These are phyloP conservation scores for Arabidopsis lyrata DNA, from an alignment of 441 rosid species.

Conservation along the genomic window DNA sequence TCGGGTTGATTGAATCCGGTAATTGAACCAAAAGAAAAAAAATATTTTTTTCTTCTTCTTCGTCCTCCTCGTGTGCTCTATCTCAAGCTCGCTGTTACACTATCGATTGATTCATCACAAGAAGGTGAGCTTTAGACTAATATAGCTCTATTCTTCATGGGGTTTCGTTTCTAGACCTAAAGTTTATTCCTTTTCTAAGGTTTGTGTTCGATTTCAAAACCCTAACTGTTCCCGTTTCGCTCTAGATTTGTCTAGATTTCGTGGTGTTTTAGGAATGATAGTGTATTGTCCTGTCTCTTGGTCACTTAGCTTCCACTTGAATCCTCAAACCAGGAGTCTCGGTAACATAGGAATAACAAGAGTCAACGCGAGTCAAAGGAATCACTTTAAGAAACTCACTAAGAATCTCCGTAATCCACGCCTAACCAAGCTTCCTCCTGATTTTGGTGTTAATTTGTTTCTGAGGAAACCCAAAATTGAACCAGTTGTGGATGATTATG, in stretches of 20 bases:
- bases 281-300: conserved; percentile 35
- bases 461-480: conserved; percentile 57
- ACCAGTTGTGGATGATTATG: conserved; percentile 3
- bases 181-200: conserved; percentile 1
- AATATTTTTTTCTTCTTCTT: neutral
- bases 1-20: neutral
- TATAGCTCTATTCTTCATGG: neutral
- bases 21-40: neutral
- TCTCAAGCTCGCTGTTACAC: neutral
- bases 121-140: conserved; percentile 9
- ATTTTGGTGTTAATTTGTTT: conserved; percentile 81
- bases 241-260: too few species aligned
- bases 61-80: conserved; percentile 15
- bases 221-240: conserved; percentile 14
- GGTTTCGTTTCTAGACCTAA: neutral
- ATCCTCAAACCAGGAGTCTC: conserved; percentile 3
- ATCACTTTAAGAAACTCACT: conserved; percentile 51
- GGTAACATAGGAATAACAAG: neutral
- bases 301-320: conserved; percentile 37
- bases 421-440: conserved; percentile 80
- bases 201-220: conserved; percentile 30
- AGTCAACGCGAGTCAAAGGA: conserved; percentile 46
- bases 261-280: conserved; percentile 18
- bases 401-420: conserved; percentile 72
- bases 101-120: neutral